Evolutionary conservation across 805 yeast genomes (phyloP), one percentile per base, ranked within the genome.

Genomic region (Starmerella geochares): DNA sequence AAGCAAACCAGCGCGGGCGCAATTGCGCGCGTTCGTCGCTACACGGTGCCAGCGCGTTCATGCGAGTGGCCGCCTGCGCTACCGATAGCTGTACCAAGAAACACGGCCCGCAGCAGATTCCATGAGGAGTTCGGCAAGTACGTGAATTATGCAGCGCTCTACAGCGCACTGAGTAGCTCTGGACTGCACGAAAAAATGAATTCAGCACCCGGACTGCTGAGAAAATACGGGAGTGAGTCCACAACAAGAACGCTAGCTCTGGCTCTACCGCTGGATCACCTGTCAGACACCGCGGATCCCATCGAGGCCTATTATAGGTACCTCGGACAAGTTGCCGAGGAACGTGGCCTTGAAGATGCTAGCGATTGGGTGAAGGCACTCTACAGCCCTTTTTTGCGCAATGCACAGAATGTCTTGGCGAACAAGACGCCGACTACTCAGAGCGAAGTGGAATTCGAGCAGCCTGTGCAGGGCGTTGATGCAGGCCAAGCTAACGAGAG

Each of bases 301-400:
- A 8, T 9, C 13, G 29, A 23, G 13, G 29, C 42, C 11, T 38
- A 38, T 14, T 46, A 46, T 36, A 4, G 9, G 10, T 24, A 39
- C 19, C 8, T 50, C 5, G 53, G 53, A 19, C 38, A 27, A 3
- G 19, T 50, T 13, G 39, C 41, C 19, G 39, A 40, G 43, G 11
- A 39, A 13, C 17, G 33, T 3, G 49, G 50, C 24, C 20, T 17
- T 13, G 27, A 33, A 19, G 38, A 14, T 7, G 45, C 50, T 3
- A 8, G 13, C 8, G 29, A 29, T 5, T 50, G 40, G 42, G 31
- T 46, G 19, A 16, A 27, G 17, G 16, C 14, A 17, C 16, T 40
- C 3, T 19, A 27, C 23, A 14, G 25, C 13, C 33, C 45, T n/a
- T 40, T 40, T 27, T 17, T 27, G 16, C 17, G 27, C 16, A 20